Evolutionary conservation across 176 grass and related monocot species (phyloP).

Genomic region (Carex cristatella): DNA sequence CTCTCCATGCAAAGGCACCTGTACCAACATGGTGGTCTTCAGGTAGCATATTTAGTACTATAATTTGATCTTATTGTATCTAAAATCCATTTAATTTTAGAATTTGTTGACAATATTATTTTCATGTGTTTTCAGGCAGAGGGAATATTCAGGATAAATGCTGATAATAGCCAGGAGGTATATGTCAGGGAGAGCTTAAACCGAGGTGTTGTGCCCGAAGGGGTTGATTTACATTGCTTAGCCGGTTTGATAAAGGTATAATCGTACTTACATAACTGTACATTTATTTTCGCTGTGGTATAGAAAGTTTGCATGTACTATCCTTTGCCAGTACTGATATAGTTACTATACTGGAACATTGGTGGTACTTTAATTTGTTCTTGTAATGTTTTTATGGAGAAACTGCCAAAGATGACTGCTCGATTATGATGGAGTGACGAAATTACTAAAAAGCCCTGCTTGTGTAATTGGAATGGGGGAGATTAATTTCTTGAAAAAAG

Average conservation of each 20-base stretch:
- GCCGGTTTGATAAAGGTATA: constrained; percentile 92
- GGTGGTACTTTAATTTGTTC: background rate
- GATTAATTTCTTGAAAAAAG: background rate
- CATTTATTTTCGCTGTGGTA: background rate
- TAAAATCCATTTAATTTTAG: background rate
- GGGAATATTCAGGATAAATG: constrained; percentile 95
- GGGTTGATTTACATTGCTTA: constrained; percentile 79
- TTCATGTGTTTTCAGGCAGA: constrained; percentile 55
- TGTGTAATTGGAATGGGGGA: background rate
- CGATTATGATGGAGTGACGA: background rate
- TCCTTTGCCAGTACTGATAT: background rate
- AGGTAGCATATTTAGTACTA: constrained; percentile 37
- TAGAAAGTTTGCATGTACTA: background rate
- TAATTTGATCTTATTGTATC: background rate
- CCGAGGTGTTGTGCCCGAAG: constrained; percentile 63
- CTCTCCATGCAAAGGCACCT: constrained; percentile 71
- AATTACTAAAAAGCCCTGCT: background rate
- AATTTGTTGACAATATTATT: background rate
- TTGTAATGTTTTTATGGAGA: background rate
- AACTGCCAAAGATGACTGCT: background rate
- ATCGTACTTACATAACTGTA: constrained; percentile 3
- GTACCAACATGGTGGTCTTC: constrained; percentile 62
- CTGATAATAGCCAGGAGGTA: constrained; percentile 73
- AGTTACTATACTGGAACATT: background rate
- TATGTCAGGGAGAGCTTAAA: constrained; percentile 70